These are phyloP conservation scores for Debaryomyces nepalensis DNA, from an alignment of 1,139 yeast species.

Conservation along the genomic window DNA sequence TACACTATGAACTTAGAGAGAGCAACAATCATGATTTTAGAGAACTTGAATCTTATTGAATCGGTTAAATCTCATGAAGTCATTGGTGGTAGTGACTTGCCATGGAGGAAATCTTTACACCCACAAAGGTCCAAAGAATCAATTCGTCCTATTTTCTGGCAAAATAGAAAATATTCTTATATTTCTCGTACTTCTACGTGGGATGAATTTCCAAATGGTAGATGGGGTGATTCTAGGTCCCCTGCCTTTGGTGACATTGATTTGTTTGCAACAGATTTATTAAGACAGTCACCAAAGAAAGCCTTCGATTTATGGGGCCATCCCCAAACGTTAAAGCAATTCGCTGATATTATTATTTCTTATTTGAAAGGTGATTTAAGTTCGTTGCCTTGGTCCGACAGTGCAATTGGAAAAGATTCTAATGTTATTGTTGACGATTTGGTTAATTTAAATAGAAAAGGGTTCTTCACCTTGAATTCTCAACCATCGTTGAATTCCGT, in stretches of 20 bases:
- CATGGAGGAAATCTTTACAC: slow-evolving; percentile 90
- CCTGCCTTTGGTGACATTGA: slow-evolving; percentile 93
- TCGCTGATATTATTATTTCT: slow-evolving; percentile 62
- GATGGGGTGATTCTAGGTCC: slow-evolving; percentile 94
- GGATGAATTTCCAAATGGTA: slow-evolving; percentile 95
- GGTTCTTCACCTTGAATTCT: slow-evolving; percentile 84
- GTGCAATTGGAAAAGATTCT: slow-evolving; percentile 81
- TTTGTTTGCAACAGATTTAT: slow-evolving; percentile 74
- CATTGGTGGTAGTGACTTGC: slow-evolving; percentile 53
- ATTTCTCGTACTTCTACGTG: slow-evolving; percentile 89
- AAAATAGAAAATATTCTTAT: slow-evolving; percentile 88
- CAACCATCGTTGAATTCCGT: slow-evolving; percentile 93
- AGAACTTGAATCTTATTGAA: slow-evolving; percentile 64
- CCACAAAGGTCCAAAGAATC: slow-evolving; percentile 81
- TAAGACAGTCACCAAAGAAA: slow-evolving; percentile 78
- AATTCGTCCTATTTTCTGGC: slow-evolving; percentile 96
- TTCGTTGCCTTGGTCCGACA: slow-evolving; percentile 95
- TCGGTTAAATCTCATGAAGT: slow-evolving; percentile 45
- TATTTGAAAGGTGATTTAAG: slow-evolving; percentile 73
- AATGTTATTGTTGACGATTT: slow-evolving; percentile 63
- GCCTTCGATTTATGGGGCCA: slow-evolving; percentile 88
- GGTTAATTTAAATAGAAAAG: slow-evolving; percentile 63
- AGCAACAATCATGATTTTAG: slow-evolving; percentile 87
- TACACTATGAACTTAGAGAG: slow-evolving; percentile 96
- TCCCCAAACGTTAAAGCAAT: slow-evolving; percentile 63